A percentile compares a stretch with the other conserved stretches of the same genome.
Evolutionary conservation across 352 stramenopile genomes (phyloP).

Genomic region (Globisporangium parvum): DNA sequence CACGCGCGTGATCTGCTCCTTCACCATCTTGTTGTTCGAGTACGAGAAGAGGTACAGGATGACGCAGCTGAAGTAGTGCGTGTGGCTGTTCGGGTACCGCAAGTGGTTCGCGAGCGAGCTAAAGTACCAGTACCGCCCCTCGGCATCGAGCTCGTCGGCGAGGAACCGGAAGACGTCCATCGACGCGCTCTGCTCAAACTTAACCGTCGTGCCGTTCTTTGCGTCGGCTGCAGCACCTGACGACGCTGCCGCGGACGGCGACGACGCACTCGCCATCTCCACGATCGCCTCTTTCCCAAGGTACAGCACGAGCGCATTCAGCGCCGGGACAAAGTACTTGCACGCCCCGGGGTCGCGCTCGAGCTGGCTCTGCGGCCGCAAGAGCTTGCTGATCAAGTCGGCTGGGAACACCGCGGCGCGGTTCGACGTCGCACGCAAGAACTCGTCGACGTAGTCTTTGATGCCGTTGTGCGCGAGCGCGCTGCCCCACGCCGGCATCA

Average conservation of each 20-base stretch:
- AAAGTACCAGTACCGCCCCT: constrained; percentile 97
- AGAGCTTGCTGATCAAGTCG: constrained; percentile 72
- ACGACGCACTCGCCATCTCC: constrained; percentile 57
- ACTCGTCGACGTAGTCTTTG: constrained; percentile 94
- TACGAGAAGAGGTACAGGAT: constrained; percentile 99
- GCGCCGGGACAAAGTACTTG: constrained; percentile 90
- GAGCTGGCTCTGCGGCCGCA: constrained; percentile 50
- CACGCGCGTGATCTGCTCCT: constrained; percentile 97
- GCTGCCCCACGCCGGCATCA: constrained; percentile 93
- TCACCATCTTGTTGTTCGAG: constrained; percentile 94
- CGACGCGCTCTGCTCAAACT: constrained; percentile 82
- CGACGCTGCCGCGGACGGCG: constrained; percentile 7
- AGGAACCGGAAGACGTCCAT: constrained; percentile 96
- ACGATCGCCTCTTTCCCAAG: constrained; percentile 81
- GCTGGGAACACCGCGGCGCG: constrained; percentile 84
- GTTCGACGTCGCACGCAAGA: constrained; percentile 87
- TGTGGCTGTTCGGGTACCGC: constrained; percentile 98
- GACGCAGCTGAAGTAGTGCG: constrained; percentile 99
- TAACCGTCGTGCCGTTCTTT: constrained; percentile 33
- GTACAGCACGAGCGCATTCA: constrained; percentile 89
- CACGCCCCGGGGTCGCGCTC: constrained; percentile 62
- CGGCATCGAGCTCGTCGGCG: constrained; percentile 93
- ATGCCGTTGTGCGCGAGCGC: constrained; percentile 90
- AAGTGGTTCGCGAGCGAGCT: constrained; percentile 99
- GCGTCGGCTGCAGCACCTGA: constrained; percentile 4